Evolutionary conservation across 441 rosid genomes (phyloP), one percentile per base, ranked within the genome.

Genomic region (Arabidopsis lyrata): DNA sequence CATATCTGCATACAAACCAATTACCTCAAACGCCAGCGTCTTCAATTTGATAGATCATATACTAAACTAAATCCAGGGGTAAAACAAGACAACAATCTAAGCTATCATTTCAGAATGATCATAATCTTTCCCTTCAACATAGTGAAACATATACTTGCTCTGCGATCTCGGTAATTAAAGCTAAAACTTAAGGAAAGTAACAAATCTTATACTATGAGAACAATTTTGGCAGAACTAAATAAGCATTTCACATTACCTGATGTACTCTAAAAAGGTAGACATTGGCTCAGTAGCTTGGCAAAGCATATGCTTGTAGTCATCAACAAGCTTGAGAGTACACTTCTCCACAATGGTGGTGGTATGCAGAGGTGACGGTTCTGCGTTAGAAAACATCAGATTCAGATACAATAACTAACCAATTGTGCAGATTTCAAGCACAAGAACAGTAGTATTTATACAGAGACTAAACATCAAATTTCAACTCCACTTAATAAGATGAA

Each of bases 311-410:
- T 92, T 95, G 73, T 95, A 92, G 61, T 95, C 99, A 80, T 95
- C 99, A 65, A 92, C 98, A 81, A 95, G 84, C 64, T 92, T 95
- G 66, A 89, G 95, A 7, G 97, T 92, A 83, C 99, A 95, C 79
- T 95, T 95, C 86, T 95, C 99, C 83, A 95, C 99, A 62, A 95
- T 89, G 6, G 99, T 95, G 20, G 97, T 92, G 0, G 99, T 95
- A 73, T 95, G 99, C 88, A 95, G 71, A 0, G 99, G 99, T 3
- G 99, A 95, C 56, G 99, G 98, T 66, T 95, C 99, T 95, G 88
- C 83, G 47, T 56, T 8, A 65, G 36, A 42, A 63, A 32, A 14
- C 6, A 24, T 11, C 10, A 8, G n/a, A 59, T 45, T 65, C 50
- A 63, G 29, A 65, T 32, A 50, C 32, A 69, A 39, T 8, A 12